Evolutionary conservation across 495 filamentous ascomycete species (phyloP).

Genomic region (Hyaloscypha finlandica): DNA sequence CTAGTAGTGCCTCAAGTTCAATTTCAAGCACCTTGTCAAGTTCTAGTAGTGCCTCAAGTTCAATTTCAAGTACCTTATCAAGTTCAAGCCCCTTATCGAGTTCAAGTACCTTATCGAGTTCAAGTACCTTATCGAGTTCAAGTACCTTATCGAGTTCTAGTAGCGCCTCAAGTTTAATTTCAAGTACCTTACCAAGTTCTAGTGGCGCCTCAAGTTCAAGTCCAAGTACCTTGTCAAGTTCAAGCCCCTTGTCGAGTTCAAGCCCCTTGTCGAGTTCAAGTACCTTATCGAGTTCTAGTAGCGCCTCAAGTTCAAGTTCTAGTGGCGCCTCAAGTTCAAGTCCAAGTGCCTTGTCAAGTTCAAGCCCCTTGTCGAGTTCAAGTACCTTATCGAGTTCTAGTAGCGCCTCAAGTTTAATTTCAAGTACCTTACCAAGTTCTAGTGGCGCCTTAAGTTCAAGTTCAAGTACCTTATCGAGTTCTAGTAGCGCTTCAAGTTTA

Average conservation of each 20-base stretch:
- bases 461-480: not conserved
- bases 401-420: not conserved
- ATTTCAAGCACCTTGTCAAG: too few relatives aligned
- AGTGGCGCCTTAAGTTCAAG: not conserved
- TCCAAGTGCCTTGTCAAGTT: not conserved
- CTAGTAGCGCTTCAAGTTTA: not conserved
- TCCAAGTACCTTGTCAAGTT: too few relatives aligned
- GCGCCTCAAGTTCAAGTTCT: not conserved
- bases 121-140: too few relatives aligned
- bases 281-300: not conserved
- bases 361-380: too few relatives aligned
- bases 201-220: not conserved
- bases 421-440: not conserved
- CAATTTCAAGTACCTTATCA: not conserved
- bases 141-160: not conserved
- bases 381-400: not conserved
- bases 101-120: not conserved
- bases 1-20: not conserved
- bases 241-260: too few relatives aligned
- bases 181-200: not conserved
- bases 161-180: not conserved
- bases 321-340: not conserved
- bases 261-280: too few relatives aligned
- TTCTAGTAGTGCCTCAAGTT: not conserved
- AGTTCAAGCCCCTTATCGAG: too few relatives aligned